Conservation (phyloP, 148 eudicot species). For the Vaccinium myrtillus region DNA sequence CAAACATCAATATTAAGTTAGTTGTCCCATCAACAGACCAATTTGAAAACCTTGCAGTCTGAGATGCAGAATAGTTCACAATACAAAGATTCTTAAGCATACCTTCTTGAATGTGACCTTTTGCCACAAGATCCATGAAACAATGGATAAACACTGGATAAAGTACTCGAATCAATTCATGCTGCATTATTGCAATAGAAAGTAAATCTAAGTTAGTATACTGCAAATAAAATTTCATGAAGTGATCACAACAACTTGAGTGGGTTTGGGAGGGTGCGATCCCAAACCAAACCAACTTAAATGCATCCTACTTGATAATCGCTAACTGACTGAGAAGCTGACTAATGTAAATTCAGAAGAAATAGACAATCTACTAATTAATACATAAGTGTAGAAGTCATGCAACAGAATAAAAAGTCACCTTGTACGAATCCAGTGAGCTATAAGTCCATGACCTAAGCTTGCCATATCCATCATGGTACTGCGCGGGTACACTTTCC, state of each 20-base stretch:
- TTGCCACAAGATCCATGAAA: conserved; percentile 98
- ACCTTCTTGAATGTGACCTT: conserved; percentile 94
- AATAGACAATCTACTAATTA: conserved; percentile 11
- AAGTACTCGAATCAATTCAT: conserved; percentile 89
- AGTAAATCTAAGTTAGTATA: conserved; percentile 3
- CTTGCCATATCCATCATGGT: conserved; percentile 88
- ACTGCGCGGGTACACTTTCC: conserved; percentile 74
- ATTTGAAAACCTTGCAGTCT: background rate
- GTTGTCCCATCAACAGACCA: background rate
- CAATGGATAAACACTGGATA: conserved; percentile 94
- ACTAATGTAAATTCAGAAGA: background rate
- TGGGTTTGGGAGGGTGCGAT: background rate
- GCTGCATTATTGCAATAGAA: conserved; percentile 44
- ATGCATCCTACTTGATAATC: background rate
- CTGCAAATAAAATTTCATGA: background rate
- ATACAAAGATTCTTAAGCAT: conserved; percentile 18
- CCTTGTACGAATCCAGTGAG: conserved; percentile 89
- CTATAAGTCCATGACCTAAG: conserved; percentile 91
- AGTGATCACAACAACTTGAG: background rate
- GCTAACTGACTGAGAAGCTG: background rate
- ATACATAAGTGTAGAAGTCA: background rate
- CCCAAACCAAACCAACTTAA: background rate
- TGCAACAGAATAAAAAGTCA: conserved; percentile 22
- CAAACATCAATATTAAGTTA: background rate
- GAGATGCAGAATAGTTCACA: conserved; percentile 13